These are phyloP conservation scores for Penicillium vulpinum DNA, from an alignment of 2,329 filamentous ascomycete genomes.

Conservation along the genomic window DNA sequence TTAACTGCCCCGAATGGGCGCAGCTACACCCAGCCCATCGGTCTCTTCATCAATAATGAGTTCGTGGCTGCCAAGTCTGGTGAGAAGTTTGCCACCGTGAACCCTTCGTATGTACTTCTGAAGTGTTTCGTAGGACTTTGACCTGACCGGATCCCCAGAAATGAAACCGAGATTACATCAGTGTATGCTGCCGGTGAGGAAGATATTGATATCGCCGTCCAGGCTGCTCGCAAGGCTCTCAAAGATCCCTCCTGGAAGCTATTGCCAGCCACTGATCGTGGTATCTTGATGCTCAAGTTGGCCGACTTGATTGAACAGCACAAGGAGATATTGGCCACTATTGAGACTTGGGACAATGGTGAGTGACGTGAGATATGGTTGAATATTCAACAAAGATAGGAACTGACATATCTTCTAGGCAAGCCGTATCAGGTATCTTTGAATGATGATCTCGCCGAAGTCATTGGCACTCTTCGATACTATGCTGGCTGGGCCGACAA, in stretches of 20 bases:
- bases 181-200: constrained; percentile 60
- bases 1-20: constrained; percentile 74
- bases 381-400: background rate
- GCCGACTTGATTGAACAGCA: constrained; percentile 68
- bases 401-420: constrained; percentile 27
- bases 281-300: constrained; percentile 66
- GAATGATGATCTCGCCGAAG: constrained; percentile 70
- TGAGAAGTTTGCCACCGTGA: constrained; percentile 65
- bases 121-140: background rate
- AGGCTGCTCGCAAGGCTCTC: constrained; percentile 37
- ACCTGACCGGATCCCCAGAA: constrained; percentile 39
- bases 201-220: constrained; percentile 35
- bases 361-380: constrained; percentile 43
- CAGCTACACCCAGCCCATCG: constrained; percentile 69
- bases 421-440: constrained; percentile 46
- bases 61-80: constrained; percentile 68
- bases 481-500: constrained; percentile 92
- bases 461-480: constrained; percentile 74
- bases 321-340: constrained; percentile 61
- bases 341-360: constrained; percentile 80
- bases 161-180: constrained; percentile 68
- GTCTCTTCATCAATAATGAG: constrained; percentile 83
- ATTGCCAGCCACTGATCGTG: constrained; percentile 58
- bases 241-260: constrained; percentile 39
- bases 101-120: constrained; percentile 55